These are phyloP conservation scores for Zalerion maritima DNA, from an alignment of 495 filamentous ascomycete genomes.

Conservation along the genomic window DNA sequence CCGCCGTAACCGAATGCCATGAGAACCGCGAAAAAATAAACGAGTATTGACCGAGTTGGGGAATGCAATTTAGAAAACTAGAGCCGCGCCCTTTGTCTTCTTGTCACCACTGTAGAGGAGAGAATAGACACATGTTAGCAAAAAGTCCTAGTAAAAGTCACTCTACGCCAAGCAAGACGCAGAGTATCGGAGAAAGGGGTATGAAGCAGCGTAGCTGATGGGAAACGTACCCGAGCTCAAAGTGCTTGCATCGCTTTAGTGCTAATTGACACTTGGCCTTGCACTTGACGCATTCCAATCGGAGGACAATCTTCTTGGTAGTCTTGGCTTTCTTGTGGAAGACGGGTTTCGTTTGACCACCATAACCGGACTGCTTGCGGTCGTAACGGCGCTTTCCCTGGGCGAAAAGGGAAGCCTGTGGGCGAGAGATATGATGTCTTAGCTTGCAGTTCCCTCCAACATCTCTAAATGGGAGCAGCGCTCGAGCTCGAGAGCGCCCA, in stretches of 20 bases:
- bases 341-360: slow-evolving; percentile 98
- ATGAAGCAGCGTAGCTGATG: slow-evolving; percentile 1
- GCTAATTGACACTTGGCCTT: slow-evolving; percentile 98
- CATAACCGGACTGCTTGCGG: slow-evolving; percentile 98
- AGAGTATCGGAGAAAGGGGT: slow-evolving; percentile 1
- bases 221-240: slow-evolving; percentile 83
- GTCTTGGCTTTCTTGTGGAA: slow-evolving; percentile 99
- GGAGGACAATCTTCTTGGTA: slow-evolving; percentile 98
- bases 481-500: background rate
- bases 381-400: slow-evolving; percentile 98
- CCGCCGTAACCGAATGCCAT: too few species aligned
- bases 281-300: slow-evolving; percentile 90
- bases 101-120: slow-evolving; percentile 79
- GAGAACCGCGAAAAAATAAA: too few species aligned
- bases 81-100: slow-evolving; percentile 99
- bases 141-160: slow-evolving; percentile 1
- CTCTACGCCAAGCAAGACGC: background rate
- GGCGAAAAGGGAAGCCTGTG: background rate
- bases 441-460: slow-evolving; percentile 4
- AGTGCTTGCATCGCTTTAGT: slow-evolving; percentile 99
- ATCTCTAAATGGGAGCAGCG: slow-evolving; percentile 6
- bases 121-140: slow-evolving; percentile 4
- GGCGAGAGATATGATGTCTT: background rate
- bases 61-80: slow-evolving; percentile 73
- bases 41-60: too few species aligned